Conservation (phyloP, 2,329 filamentous ascomycete genomes). For the Trichoderma atroviride region DNA sequence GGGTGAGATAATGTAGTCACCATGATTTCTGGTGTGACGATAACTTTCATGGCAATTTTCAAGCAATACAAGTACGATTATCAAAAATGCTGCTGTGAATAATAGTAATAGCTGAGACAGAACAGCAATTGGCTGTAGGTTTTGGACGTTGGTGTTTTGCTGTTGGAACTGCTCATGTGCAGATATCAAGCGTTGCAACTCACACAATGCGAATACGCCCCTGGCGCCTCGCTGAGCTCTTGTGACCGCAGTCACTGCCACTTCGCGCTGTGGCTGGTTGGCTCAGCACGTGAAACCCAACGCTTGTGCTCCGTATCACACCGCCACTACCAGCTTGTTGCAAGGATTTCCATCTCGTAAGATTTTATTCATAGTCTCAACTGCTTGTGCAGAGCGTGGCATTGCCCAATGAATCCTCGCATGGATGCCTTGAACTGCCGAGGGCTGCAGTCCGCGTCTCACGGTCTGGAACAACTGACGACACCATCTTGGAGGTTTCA, state of each 20-base stretch:
- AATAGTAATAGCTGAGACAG: neutral
- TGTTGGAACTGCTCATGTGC: neutral
- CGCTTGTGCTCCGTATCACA: conserved; percentile 5
- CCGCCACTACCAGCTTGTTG: neutral
- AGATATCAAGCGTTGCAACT: neutral
- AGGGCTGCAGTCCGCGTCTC: neutral
- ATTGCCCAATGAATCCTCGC: neutral
- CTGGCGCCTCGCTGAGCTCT: conserved; percentile 1
- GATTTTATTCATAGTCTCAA: neutral
- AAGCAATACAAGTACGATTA: neutral
- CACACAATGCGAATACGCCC: conserved; percentile 16
- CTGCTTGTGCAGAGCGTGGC: neutral
- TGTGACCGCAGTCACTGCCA: neutral
- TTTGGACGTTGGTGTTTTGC: neutral
- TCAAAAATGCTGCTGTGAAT: neutral
- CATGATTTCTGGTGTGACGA: conserved; percentile 6
- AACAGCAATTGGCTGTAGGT: neutral
- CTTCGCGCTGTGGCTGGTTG: conserved; percentile 9
- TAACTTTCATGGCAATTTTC: neutral
- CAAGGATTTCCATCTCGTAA: conserved; percentile 9
- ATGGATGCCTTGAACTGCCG: neutral
- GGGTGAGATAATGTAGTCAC: neutral
- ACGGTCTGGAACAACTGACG: conserved; percentile 8
- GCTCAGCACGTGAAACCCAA: conserved; percentile 13
- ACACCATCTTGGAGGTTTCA: neutral